phyloP scores from a whole-genome alignment of 306 rosid species.

The Gastrolobium bilobum region DNA sequence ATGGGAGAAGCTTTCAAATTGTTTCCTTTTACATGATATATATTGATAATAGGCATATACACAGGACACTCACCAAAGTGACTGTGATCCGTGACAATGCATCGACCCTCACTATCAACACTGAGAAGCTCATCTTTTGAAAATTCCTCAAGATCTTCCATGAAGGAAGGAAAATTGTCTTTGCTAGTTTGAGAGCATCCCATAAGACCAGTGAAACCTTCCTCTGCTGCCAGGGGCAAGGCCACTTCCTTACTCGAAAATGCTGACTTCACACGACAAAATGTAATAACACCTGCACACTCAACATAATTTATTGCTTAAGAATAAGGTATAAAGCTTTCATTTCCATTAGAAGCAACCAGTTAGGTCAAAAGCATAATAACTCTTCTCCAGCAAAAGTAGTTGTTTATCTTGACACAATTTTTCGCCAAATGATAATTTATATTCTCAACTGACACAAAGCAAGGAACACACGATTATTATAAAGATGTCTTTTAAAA shows the following conservation, averaged over 20 bases:
- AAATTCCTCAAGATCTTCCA: slow-evolving; percentile 70
- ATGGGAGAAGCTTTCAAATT: background rate
- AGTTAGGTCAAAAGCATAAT: background rate
- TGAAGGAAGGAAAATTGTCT: slow-evolving; percentile 49
- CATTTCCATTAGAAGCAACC: slow-evolving; percentile 32
- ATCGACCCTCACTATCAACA: slow-evolving; percentile 89
- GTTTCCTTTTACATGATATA: background rate
- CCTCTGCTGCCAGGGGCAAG: slow-evolving; percentile 81
- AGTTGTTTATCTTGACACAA: background rate
- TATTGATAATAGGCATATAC: background rate
- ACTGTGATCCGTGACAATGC: slow-evolving; percentile 85
- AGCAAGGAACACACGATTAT: background rate
- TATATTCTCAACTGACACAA: background rate
- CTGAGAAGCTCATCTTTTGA: slow-evolving; percentile 72
- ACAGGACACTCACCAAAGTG: slow-evolving; percentile 75
- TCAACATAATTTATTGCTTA: slow-evolving; percentile 18
- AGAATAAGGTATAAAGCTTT: background rate
- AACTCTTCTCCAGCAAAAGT: slow-evolving; percentile 5
- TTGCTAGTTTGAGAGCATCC: slow-evolving; percentile 53
- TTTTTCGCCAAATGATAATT: background rate
- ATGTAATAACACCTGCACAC: slow-evolving; percentile 83
- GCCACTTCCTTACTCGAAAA: slow-evolving; percentile 78
- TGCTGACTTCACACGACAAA: slow-evolving; percentile 89
- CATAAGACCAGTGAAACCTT: slow-evolving; percentile 84
- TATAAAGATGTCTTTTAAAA: no score